Evolutionary conservation across 306 rosid species (phyloP), one percentile per base, ranked within the genome.

Genomic region (Canavalia gladiata): DNA sequence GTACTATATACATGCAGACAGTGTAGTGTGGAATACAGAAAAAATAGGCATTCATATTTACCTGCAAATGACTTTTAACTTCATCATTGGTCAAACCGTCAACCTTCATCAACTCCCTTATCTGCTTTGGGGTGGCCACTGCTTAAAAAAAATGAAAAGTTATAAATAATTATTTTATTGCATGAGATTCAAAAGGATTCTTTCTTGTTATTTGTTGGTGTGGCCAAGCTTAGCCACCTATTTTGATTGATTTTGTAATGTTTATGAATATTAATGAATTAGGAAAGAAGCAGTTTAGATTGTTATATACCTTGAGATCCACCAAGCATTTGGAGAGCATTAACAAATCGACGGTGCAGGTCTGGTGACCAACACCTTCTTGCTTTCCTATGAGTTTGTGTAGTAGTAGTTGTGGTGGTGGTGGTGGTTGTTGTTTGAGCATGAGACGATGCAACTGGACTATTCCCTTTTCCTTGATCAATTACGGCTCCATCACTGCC

Each of bases 21-120:
- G 12, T 18, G 73, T 2, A 4, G 33, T 29, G 55, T 45, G 50
- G 70, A 81, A 83, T 18, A 74, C 56, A 70, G n/a, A 69, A 3
- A 57, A 12, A 8, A 1, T 18, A 18, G 25, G 25, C 25, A 18
- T 18, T 18, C 25, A 18, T 13, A 3, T 47, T 47, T 74, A 96
- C 98, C 98, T 96, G 99, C 73, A 96, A 83, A 92, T 96, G 99
- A 89, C 99, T 96, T 96, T 96, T 96, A 76, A 96, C 99, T 89
- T 96, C 99, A 89, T 96, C 99, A 72, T 96, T 96, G 90, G 99
- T 96, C 98, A 96, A 96, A 87, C 99, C 99, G 59, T 96, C 99
- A 80, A 96, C 97, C 88, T 96, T 96, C 99, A 96, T 96, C 89
- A 94, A 86, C 85, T 96, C 99, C 82, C 99, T 94, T 39, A 96